phyloP scores from a whole-genome alignment of 345 rosid genomes.

The Lepidium sativum region DNA sequence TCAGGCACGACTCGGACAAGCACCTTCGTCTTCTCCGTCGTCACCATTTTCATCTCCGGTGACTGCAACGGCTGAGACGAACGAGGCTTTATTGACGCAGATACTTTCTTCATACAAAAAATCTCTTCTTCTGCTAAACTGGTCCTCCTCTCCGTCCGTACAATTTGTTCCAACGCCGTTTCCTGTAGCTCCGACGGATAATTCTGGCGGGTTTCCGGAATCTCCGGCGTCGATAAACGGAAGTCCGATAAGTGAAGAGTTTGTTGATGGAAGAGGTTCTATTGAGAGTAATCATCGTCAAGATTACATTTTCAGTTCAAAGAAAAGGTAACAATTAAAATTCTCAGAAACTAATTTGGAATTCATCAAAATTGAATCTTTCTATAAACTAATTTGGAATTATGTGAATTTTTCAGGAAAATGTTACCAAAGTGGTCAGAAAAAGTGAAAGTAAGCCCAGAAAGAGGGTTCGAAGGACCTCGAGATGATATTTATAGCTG shows the following conservation, averaged over 20 bases:
- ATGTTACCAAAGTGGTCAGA: conserved; percentile 56
- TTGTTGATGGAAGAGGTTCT: conserved; percentile 28
- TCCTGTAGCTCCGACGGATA: neutral
- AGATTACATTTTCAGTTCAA: conserved; percentile 37
- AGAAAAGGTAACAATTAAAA: conserved; percentile 50
- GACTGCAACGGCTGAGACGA: conserved; percentile 31
- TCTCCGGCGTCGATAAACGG: conserved; percentile 63
- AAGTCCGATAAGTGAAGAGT: conserved; percentile 60
- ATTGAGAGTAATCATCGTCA: conserved; percentile 30
- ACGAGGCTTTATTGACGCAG: conserved; percentile 36
- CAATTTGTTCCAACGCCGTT: conserved; percentile 24
- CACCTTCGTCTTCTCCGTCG: conserved; percentile 27
- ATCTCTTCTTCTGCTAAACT: conserved; percentile 45
- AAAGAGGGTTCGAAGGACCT: conserved; percentile 66
- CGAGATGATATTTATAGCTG: conserved; percentile 76
- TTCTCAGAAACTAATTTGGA: neutral
- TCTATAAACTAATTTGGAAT: neutral
- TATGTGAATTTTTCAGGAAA: conserved; percentile 35
- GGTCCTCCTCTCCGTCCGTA: conserved; percentile 24
- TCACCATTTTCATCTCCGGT: neutral
- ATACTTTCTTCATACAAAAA: conserved; percentile 62
- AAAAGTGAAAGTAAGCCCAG: conserved; percentile 56
- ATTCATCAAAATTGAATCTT: neutral
- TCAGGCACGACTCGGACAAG: conserved; percentile 25
- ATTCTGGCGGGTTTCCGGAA: conserved; percentile 29